These are phyloP conservation scores for Amphibolis antarctica DNA, from an alignment of 106 monocot genomes.

Conservation along the genomic window DNA sequence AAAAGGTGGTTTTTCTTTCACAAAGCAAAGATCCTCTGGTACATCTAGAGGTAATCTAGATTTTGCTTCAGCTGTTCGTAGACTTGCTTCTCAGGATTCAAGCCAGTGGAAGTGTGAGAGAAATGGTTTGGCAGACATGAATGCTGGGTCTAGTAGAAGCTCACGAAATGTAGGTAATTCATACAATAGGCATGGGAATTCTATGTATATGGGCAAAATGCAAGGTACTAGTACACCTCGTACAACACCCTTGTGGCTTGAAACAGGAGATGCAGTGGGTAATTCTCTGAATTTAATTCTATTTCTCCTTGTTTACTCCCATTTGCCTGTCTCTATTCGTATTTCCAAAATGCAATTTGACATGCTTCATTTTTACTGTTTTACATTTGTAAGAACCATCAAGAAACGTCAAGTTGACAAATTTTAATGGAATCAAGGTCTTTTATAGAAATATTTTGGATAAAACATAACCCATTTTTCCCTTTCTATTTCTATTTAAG, in stretches of 20 bases:
- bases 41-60: slow-evolving; percentile 27
- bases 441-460: no score
- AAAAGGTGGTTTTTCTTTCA: slow-evolving; percentile 8
- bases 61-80: slow-evolving; percentile 52
- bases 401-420: not conserved
- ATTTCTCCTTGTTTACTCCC: not conserved
- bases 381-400: no score
- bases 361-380: no score
- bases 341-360: not conserved
- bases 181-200: slow-evolving; percentile 28
- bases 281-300: no score
- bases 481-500: no score
- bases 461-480: no score
- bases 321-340: not conserved
- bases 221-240: slow-evolving; percentile 12
- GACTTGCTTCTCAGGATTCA: slow-evolving; percentile 43
- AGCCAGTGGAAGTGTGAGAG: slow-evolving; percentile 36
- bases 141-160: slow-evolving; percentile 33
- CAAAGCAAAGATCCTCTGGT: slow-evolving; percentile 19
- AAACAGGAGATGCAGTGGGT: slow-evolving; percentile 66
- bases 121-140: slow-evolving; percentile 26
- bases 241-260: slow-evolving; percentile 50
- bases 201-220: slow-evolving; percentile 27
- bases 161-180: slow-evolving; percentile 25
- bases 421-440: not conserved